Conservation (phyloP, 2,329 filamentous ascomycete genomes). For the Trichoderma koningiopsis region DNA sequence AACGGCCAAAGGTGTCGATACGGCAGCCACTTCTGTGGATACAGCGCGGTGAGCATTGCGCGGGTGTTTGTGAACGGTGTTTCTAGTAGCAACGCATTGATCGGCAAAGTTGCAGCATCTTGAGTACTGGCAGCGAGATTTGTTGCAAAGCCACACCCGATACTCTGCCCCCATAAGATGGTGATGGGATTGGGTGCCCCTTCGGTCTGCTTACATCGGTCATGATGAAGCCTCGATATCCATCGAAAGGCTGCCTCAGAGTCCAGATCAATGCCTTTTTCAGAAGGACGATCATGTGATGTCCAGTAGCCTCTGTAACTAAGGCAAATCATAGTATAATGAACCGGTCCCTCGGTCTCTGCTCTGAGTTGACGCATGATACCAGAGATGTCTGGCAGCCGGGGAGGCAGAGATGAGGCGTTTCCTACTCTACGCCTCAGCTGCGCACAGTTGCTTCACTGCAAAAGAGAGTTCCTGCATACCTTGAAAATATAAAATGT, state of each 20-base stretch:
- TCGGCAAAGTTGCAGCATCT: slow-evolving; percentile 43
- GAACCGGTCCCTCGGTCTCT: slow-evolving; percentile 35
- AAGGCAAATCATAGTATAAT: slow-evolving; percentile 56
- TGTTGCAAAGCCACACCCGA: slow-evolving; percentile 72
- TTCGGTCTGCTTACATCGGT: slow-evolving; percentile 26
- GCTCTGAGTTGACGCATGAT: slow-evolving; percentile 51
- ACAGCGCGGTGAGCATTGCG: slow-evolving; percentile 70
- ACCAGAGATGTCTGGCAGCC: slow-evolving; percentile 58
- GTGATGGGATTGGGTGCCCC: slow-evolving; percentile 43
- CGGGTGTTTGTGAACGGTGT: slow-evolving; percentile 73
- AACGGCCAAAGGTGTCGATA: slow-evolving; percentile 77
- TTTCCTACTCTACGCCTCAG: slow-evolving; percentile 49
- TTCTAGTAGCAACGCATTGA: slow-evolving; percentile 65
- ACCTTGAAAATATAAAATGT: slow-evolving; percentile 62
- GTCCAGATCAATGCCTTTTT: slow-evolving; percentile 70
- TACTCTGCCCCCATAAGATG: slow-evolving; percentile 76
- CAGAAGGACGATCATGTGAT: slow-evolving; percentile 69
- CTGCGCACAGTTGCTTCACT: background rate
- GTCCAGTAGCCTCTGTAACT: slow-evolving; percentile 78
- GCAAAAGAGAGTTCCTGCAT: slow-evolving; percentile 11
- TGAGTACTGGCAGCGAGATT: slow-evolving; percentile 51
- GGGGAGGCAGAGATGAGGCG: slow-evolving; percentile 59
- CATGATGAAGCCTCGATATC: slow-evolving; percentile 51
- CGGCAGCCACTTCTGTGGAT: slow-evolving; percentile 78
- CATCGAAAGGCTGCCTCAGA: slow-evolving; percentile 65